phyloP scores from a whole-genome alignment of 1,284 basidiomycete species.

The Apiotrichum sp. region DNA sequence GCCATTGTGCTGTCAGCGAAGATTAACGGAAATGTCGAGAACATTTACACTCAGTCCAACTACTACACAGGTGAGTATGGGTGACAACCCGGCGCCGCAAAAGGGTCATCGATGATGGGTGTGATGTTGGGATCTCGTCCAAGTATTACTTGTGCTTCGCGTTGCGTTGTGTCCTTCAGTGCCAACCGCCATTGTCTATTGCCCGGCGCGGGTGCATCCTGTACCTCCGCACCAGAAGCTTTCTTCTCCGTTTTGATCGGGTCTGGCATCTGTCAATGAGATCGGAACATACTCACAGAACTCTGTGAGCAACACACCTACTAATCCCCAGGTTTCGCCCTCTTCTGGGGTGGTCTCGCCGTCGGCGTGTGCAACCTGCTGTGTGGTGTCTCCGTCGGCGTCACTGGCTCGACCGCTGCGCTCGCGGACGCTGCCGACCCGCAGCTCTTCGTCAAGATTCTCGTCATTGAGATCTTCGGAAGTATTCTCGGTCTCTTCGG shows the following conservation, averaged over 20 bases:
- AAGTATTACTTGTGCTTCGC: too few species aligned
- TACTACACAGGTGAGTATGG: slow-evolving; percentile 75
- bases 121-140: too few species aligned
- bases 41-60: slow-evolving; percentile 72
- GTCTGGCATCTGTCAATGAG: too few species aligned
- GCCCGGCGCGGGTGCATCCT: too few species aligned
- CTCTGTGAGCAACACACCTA: too few species aligned
- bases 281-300: too few species aligned
- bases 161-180: too few species aligned
- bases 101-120: too few species aligned
- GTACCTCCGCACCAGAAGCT: too few species aligned
- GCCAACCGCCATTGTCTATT: too few species aligned
- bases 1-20: slow-evolving; percentile 89
- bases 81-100: neutral
- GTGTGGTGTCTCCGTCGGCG: slow-evolving; percentile 82
- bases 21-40: slow-evolving; percentile 57
- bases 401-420: slow-evolving; percentile 87
- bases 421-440: slow-evolving; percentile 89
- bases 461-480: slow-evolving; percentile 90
- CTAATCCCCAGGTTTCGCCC: slow-evolving; percentile 62
- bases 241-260: too few species aligned
- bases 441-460: slow-evolving; percentile 84
- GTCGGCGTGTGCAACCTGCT: slow-evolving; percentile 85
- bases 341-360: slow-evolving; percentile 92
- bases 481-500: slow-evolving; percentile 88